Percentiles rank a stretch among this genome's conserved stretches.
These are phyloP conservation scores for Prototheca wickerhamii DNA, from an alignment of 163 green algal genomes.

Conservation along the genomic window DNA sequence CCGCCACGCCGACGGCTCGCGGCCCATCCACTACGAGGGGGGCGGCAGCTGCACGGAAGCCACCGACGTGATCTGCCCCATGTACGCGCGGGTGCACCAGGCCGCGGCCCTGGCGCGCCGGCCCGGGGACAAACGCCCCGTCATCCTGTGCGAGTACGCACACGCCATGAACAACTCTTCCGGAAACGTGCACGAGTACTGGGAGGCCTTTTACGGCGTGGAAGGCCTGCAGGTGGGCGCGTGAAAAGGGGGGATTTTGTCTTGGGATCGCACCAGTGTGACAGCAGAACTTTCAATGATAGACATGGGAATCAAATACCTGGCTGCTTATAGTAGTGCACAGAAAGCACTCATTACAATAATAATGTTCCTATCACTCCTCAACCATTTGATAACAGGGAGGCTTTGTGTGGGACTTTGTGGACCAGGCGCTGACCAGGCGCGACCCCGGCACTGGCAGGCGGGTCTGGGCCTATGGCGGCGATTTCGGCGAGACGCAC, in stretches of 20 bases:
- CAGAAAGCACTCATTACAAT: too few relatives aligned
- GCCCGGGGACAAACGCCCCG: constrained; percentile 46
- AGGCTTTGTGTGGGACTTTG: constrained; percentile 99
- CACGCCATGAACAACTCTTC: constrained; percentile 96
- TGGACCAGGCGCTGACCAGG: constrained; percentile 75
- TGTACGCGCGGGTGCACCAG: constrained; percentile 79
- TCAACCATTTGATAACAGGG: constrained; percentile 46
- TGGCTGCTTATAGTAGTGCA: too few relatives aligned
- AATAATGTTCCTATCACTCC: not conserved
- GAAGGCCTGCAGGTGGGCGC: not conserved
- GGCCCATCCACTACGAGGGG: constrained; percentile 61
- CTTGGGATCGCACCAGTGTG: not conserved
- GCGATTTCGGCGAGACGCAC: constrained; percentile 83
- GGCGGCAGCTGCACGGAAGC: constrained; percentile 70
- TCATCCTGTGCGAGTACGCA: constrained; percentile 95
- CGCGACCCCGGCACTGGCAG: constrained; percentile 6
- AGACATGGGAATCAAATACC: not conserved
- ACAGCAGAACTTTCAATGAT: too few relatives aligned
- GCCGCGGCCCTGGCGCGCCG: constrained; percentile 34
- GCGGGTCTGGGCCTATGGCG: constrained; percentile 80
- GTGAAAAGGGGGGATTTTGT: not conserved
- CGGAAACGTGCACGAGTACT: constrained; percentile 87
- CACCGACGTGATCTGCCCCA: constrained; percentile 87
- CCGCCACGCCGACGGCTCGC: constrained; percentile 47
- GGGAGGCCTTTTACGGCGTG: constrained; percentile 53